Evolutionary conservation across 495 filamentous ascomycete species (phyloP), one percentile per base, ranked within the genome.

Genomic region (Podospora fimiseda): DNA sequence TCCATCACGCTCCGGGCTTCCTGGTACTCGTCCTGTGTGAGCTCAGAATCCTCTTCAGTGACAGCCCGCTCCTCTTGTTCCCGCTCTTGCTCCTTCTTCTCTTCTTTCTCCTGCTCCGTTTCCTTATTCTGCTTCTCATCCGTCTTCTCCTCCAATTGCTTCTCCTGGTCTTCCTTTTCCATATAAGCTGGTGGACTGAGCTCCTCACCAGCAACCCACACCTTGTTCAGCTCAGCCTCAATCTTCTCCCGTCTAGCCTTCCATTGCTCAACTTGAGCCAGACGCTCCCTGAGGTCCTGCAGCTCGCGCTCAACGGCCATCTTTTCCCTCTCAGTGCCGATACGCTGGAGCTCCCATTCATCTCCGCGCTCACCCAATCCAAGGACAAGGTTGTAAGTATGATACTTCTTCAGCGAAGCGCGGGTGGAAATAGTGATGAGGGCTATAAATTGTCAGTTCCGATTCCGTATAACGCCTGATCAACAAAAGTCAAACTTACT

Each of bases 381-480:
- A 19, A 99, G 80, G 21, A 82, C 85, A 1, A 99, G 79, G 56
- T 90, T 93, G 70, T 80, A 96, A 1, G 84, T 88, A 68, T 97
- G 93, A 62, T 96, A 96, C 61, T 90, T 90, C 68, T 95, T 97
- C 41, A 99, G 74, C 39, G 87, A 90, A 14, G 89, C 90, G 24
- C 94, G 83, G 1, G 94, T 96, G 0, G 87, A 92, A 52, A 97
- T 94, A 2, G 92, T 96, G 54, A 99, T 89, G 19, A 96, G 71
- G 0, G 90, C 81, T 84, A 52, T 3, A 18, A 13, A 6, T 50
- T 24, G 55, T 74, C 66, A 70, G 64, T n/a, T n/a, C n/a, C n/a
- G n/a, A n/a, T n/a, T n/a, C n/a, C 44, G 27, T 62, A 2, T 18
- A 8, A 4, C 8, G n/a, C 21, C 6, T 43, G 54, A 24, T n/a